Evolutionary conservation across 164 flowering plant species (phyloP).

Genomic region (Magnolia kwangsiensis): DNA sequence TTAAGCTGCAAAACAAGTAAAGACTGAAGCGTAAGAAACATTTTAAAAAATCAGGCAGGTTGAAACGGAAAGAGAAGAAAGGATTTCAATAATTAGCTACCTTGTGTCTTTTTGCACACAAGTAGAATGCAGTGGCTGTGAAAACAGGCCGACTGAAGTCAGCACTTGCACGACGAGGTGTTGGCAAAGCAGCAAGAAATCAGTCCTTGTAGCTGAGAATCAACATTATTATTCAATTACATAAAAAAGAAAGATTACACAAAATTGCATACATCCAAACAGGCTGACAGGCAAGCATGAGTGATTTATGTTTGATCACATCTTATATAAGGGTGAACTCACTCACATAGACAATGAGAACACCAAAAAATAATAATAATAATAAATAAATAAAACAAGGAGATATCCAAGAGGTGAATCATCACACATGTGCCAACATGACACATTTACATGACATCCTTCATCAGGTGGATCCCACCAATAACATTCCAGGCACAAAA

Average conservation of each 20-base stretch:
- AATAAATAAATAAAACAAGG: too few species aligned
- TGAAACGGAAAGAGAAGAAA: background rate
- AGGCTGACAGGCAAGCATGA: too few species aligned
- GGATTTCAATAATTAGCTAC: slow-evolving; percentile 25
- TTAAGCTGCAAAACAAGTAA: slow-evolving; percentile 56
- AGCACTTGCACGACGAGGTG: slow-evolving; percentile 65
- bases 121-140: slow-evolving; percentile 84
- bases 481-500: too few species aligned
- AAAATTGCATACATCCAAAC: background rate
- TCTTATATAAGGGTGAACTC: too few species aligned
- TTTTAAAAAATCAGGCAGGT: background rate
- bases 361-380: too few species aligned
- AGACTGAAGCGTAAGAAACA: background rate
- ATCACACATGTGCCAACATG: too few species aligned
- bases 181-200: slow-evolving; percentile 71
- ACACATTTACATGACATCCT: too few species aligned
- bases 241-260: background rate
- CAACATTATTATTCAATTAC: background rate
- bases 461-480: too few species aligned
- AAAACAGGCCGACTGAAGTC: slow-evolving; percentile 87
- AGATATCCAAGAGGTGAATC: too few species aligned
- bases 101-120: slow-evolving; percentile 89
- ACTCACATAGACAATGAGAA: too few species aligned
- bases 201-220: slow-evolving; percentile 72
- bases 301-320: too few species aligned